phyloP scores from a whole-genome alignment of 805 yeast genomes.

The Spathaspora arborariae region DNA sequence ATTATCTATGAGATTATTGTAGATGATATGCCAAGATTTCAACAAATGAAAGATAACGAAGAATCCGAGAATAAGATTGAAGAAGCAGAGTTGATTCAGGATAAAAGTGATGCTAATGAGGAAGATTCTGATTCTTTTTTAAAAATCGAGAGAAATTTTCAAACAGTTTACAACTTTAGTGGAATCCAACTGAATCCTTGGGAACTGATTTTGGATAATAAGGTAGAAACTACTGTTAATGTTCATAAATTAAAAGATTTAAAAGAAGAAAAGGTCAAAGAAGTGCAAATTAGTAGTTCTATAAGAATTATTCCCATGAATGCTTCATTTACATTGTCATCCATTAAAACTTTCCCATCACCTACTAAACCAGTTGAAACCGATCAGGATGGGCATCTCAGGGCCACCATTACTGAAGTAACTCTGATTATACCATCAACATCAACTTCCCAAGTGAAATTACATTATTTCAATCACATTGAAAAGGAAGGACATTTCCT shows the following conservation, averaged over 20 bases:
- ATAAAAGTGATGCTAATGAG: background rate
- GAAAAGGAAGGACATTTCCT: background rate
- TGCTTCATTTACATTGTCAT: background rate
- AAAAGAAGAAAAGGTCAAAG: too few relatives aligned
- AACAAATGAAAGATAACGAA: background rate
- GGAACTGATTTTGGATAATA: background rate
- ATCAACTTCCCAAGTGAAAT: too few relatives aligned
- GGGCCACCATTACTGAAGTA: background rate
- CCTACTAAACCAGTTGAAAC: background rate
- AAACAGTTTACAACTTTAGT: background rate
- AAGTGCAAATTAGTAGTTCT: too few relatives aligned
- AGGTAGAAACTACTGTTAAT: background rate
- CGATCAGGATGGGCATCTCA: background rate
- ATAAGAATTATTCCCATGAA: too few relatives aligned
- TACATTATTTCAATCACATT: background rate
- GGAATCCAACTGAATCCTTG: background rate
- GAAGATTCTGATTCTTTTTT: background rate
- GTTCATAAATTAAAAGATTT: too few relatives aligned
- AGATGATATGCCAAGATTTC: background rate
- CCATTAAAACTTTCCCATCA: background rate
- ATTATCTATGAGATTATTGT: background rate
- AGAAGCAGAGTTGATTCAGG: background rate
- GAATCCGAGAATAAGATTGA: background rate
- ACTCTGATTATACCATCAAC: background rate
- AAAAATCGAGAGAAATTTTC: background rate